Evolutionary conservation across 2,329 filamentous ascomycete species (phyloP), one percentile per base, ranked within the genome.

Genomic region (Aspergillus sp.): DNA sequence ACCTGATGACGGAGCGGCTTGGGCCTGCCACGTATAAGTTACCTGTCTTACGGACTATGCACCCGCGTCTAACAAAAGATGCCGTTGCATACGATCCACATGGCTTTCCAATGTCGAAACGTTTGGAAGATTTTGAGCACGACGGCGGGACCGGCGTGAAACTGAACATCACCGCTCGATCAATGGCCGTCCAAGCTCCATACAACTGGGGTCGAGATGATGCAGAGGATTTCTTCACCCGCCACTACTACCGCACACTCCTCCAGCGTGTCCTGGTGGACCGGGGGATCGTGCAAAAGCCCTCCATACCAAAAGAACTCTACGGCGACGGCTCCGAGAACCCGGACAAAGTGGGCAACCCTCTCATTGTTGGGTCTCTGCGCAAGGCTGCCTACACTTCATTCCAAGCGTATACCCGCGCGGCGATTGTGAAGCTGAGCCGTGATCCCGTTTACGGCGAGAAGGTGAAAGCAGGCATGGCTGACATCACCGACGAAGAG

Each of bases 141-240:
- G 74, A 79, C 19, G 78, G 75, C 15, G 79, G 81, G 8, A 73
- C 73, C 22, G 91, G 92, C 2, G 82, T 98, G 47, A 84, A 90
- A 22, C 82, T 98, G 57, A 98, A 99, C 74, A 96, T 98, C 70
- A 99, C 95, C 4, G 92, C 95, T 1, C 86, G 95, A 45, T 96
- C 96, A 89, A 97, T 98, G 93, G 93, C 93, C 3, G 93, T 96
- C 50, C 95, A 99, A 77, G 95, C 95, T 7, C 93, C 95, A 1
- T 82, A 87, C 59, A 99, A 99, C 77, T 99, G 95, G 95, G 89
- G 89, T 2, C 79, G 81, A 22, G 79, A 82, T 27, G 93, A 96
- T 60, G 96, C 90, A 71, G 89, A 92, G 51, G 82, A 80, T 7
- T 99, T 98, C 77, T 98, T 99, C 79, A 91, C 87, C 0, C 85